Conservation (phyloP, 2,329 filamentous ascomycete genomes). For the Exophiala phaeomuriformis region DNA sequence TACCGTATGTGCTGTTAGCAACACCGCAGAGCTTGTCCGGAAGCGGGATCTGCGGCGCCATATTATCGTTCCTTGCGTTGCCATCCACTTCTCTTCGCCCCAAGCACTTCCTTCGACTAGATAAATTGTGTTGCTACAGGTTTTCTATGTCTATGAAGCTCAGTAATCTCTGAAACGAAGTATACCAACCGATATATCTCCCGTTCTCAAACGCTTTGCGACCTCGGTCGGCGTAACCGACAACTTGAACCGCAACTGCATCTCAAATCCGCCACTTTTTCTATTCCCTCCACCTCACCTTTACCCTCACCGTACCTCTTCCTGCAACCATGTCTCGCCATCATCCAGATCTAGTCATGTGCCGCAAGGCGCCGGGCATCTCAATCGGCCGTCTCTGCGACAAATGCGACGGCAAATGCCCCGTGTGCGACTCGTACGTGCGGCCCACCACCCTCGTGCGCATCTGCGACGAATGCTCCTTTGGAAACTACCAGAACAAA, state of each 20-base stretch:
- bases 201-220: background rate
- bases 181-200: background rate
- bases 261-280: background rate
- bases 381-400: slow-evolving; percentile 98
- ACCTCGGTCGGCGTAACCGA: too few species aligned
- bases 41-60: too few species aligned
- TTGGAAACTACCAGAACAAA: slow-evolving; percentile 99
- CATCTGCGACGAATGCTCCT: slow-evolving; percentile 98
- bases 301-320: background rate
- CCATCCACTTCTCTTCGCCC: background rate
- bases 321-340: slow-evolving; percentile 72
- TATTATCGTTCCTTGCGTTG: background rate
- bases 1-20: too few species aligned
- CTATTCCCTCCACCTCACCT: background rate
- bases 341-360: slow-evolving; percentile 98
- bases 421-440: slow-evolving; percentile 98
- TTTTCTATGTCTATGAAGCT: background rate
- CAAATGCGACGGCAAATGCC: slow-evolving; percentile 99
- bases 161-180: background rate
- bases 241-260: background rate
- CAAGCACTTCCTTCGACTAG: background rate
- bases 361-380: slow-evolving; percentile 95
- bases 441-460: slow-evolving; percentile 93
- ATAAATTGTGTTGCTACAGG: background rate
- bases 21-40: too few species aligned